Evolutionary conservation across 2,329 filamentous ascomycete species (phyloP), one percentile per base, ranked within the genome.

Genomic region (Cladorrhinum sp.): DNA sequence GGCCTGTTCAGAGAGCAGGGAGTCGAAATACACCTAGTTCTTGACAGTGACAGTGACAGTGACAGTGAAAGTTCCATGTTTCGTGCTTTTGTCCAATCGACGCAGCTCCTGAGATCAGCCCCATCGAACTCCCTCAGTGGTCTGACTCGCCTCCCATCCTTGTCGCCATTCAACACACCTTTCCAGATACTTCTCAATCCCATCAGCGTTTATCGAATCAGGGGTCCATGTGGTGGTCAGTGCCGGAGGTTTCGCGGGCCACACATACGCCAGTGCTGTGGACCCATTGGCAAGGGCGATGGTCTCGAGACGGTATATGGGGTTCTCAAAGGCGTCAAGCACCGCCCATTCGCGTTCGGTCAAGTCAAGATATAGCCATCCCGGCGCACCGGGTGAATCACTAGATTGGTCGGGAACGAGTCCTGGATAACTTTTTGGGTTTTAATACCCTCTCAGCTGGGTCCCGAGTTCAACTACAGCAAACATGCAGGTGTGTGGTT

Each of bases 311-410:
- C 58, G 48, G 28, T 65, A 65, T 2, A 53, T 30, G 2, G 58
- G 52, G 46, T 65, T 61, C 33, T 65, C 63, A 18, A 60, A 65
- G 12, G 61, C 53, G 24, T 65, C 63, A 16, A 65, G 42, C 0
- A 65, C 12, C 2, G 39, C 36, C 63, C 63, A 65, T n/a, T 65
- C 61, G 7, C 30, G 23, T 3, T 36, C 28, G 10, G 55, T 61
- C 1, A 61, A 48, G 49, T 61, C 61, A 14, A 21, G 49, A 42
- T 65, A 65, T 6, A 63, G 50, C 30, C 61, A 51, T 9, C 61
- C 63, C 0, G 57, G 61, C 26, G 26, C 26, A 16, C 33, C 33
- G 33, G 33, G 33, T 2, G 58, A 55, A 24, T 50, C 36, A n/a
- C 48, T 55, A 4, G 48, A 50, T 24, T 18, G 12, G 24, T 65